phyloP scores from a whole-genome alignment of 2,329 filamentous ascomycete genomes.

The Microascus cirrosus region DNA sequence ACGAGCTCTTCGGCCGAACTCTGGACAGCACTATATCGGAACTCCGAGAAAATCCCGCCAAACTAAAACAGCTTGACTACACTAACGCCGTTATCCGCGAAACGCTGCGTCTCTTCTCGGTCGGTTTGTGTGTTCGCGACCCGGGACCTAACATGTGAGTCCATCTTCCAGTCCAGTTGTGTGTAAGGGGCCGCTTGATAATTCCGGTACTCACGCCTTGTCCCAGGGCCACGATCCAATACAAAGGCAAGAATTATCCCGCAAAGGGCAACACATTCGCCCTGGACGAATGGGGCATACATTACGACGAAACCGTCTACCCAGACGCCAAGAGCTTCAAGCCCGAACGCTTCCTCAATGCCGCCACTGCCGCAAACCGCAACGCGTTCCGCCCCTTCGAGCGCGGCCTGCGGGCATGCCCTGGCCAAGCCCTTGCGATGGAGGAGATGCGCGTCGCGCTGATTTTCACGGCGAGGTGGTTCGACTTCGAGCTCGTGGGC shows the following conservation, averaged over 20 bases:
- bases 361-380: constrained; percentile 3
- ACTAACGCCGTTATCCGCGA: constrained; percentile 45
- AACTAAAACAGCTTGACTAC: constrained; percentile 37
- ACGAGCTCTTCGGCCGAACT: constrained; percentile 13
- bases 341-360: constrained; percentile 26
- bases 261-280: constrained; percentile 18
- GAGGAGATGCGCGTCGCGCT: constrained; percentile 19
- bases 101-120: constrained; percentile 37
- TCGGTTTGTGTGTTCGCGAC: constrained; percentile 27
- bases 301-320: constrained; percentile 22
- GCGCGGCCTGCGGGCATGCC: constrained; percentile 21
- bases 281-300: constrained; percentile 12
- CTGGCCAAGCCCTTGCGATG: constrained; percentile 22
- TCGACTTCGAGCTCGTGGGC: constrained; percentile 13
- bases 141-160: constrained; percentile 11
- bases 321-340: constrained; percentile 23
- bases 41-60: constrained; percentile 25
- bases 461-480: constrained; percentile 12
- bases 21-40: constrained; percentile 18
- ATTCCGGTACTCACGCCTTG: too few relatives aligned
- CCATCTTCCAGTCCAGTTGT: not conserved
- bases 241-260: constrained; percentile 25
- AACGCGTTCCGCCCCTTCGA: constrained; percentile 20
- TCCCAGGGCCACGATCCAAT: constrained; percentile 17
- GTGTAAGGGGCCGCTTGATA: too few relatives aligned